phyloP scores from a whole-genome alignment of 139 green algal species.

The Yamagishiella unicocca region DNA sequence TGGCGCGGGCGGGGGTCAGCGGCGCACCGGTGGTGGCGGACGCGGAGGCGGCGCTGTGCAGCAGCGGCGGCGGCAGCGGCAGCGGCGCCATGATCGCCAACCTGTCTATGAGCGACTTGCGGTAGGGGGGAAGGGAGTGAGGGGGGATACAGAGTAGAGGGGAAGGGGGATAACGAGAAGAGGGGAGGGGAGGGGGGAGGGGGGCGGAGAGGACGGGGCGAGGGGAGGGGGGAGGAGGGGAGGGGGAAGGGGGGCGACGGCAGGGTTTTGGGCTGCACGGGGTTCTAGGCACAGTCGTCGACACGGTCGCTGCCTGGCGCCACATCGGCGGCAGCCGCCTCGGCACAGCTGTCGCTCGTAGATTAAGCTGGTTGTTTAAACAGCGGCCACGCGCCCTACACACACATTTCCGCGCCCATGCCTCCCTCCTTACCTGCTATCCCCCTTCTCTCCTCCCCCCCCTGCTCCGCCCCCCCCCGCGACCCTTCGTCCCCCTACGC shows the following conservation, averaged over 20 bases:
- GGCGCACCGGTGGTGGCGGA: conserved; percentile 69
- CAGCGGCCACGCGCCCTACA: too few relatives aligned
- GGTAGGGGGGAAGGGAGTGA: conserved; percentile 49
- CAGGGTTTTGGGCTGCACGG: neutral
- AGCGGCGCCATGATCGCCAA: conserved; percentile 81
- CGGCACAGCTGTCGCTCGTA: too few relatives aligned
- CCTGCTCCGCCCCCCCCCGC: neutral
- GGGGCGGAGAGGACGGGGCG: too few relatives aligned
- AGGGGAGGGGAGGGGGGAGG: too few relatives aligned
- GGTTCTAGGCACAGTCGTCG: neutral
- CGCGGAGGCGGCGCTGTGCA: conserved; percentile 39
- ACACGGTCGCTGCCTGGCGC: too few relatives aligned
- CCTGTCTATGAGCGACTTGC: conserved; percentile 80
- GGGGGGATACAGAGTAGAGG: too few relatives aligned
- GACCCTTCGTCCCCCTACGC: neutral
- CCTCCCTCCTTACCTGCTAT: neutral
- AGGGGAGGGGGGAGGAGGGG: too few relatives aligned
- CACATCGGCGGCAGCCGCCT: too few relatives aligned
- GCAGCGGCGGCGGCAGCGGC: conserved; percentile 11
- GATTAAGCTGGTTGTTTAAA: too few relatives aligned
- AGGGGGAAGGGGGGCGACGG: neutral
- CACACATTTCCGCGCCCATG: too few relatives aligned
- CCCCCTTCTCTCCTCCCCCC: neutral
- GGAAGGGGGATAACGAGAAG: too few relatives aligned
- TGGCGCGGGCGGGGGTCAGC: conserved; percentile 52